Percentiles rank a stretch among this genome's conserved stretches.
phyloP scores from a whole-genome alignment of 352 stramenopile genomes.

The Achlya hypogyna region DNA sequence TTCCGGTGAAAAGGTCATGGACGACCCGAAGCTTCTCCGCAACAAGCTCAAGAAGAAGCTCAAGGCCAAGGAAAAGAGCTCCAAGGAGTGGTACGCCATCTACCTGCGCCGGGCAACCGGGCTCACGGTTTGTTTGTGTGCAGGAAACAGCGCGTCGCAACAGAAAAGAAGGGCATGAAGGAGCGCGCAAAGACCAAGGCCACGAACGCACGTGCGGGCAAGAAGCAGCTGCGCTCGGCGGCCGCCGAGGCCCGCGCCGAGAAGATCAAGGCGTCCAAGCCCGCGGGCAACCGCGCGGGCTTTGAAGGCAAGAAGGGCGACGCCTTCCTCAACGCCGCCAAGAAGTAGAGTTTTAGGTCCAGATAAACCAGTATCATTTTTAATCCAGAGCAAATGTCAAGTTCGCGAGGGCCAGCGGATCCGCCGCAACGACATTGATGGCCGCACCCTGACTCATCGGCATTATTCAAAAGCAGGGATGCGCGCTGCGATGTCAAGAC shows the following conservation, averaged over 20 bases:
- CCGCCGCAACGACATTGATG: too few relatives aligned
- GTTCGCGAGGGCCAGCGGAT: too few relatives aligned
- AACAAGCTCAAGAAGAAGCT: conserved; percentile 82
- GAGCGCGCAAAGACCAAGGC: conserved; percentile 28
- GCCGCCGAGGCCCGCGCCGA: conserved; percentile 8
- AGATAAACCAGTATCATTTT: conserved; percentile 26
- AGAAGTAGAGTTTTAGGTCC: conserved; percentile 44
- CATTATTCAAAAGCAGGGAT: too few relatives aligned
- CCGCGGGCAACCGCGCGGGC: conserved; percentile 44
- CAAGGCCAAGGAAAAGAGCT: conserved; percentile 66
- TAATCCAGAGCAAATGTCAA: background rate
- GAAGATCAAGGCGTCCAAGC: conserved; percentile 19
- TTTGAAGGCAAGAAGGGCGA: conserved; percentile 80
- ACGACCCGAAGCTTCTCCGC: conserved; percentile 68
- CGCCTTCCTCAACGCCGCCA: conserved; percentile 56
- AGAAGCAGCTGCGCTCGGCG: conserved; percentile 9
- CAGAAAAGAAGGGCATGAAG: conserved; percentile 29
- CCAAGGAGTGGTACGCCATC: conserved; percentile 51
- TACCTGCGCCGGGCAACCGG: background rate
- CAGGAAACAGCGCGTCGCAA: conserved; percentile 48
- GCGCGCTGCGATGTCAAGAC: too few relatives aligned
- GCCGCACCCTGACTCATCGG: too few relatives aligned
- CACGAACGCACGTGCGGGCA: conserved; percentile 10
- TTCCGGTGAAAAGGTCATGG: conserved; percentile 48
- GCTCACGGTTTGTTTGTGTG: conserved; percentile 3